Evolutionary conservation across 345 rosid genomes (phyloP).

Genomic region (Brassica carinata): DNA sequence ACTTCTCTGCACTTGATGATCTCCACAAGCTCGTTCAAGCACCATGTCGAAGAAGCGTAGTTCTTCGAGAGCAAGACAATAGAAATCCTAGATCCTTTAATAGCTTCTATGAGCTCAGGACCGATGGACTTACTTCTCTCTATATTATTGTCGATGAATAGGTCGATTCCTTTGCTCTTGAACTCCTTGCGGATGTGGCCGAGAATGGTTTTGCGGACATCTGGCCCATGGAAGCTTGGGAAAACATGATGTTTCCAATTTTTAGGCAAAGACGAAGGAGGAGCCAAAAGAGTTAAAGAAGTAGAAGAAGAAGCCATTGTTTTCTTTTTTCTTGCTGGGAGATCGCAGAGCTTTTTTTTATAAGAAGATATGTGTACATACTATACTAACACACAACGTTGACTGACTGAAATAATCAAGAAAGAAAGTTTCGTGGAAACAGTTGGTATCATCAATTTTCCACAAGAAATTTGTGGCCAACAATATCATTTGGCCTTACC

Average conservation of each 20-base stretch:
- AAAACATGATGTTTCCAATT: too few species aligned
- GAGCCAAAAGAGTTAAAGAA: neutral
- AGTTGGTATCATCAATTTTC: too few species aligned
- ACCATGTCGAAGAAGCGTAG: neutral
- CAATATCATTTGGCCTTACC: too few species aligned
- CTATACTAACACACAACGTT: too few species aligned
- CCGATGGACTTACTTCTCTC: neutral
- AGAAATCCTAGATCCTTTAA: neutral
- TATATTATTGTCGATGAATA: too few species aligned
- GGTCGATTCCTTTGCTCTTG: neutral
- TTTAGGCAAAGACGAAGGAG: too few species aligned
- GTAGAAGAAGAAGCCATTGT: neutral
- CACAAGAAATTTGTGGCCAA: too few species aligned
- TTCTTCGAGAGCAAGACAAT: neutral
- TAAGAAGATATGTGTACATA: too few species aligned
- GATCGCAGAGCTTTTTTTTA: neutral
- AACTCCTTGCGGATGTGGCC: neutral
- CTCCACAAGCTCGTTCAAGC: neutral
- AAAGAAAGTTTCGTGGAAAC: too few species aligned
- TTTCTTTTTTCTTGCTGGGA: neutral
- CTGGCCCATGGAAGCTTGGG: neutral
- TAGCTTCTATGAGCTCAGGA: neutral
- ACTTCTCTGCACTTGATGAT: neutral
- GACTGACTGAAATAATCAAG: too few species aligned
- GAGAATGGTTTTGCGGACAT: neutral